These are phyloP conservation scores for Blastocystis sp. DNA, from an alignment of 352 stramenopile genomes.

Conservation along the genomic window DNA sequence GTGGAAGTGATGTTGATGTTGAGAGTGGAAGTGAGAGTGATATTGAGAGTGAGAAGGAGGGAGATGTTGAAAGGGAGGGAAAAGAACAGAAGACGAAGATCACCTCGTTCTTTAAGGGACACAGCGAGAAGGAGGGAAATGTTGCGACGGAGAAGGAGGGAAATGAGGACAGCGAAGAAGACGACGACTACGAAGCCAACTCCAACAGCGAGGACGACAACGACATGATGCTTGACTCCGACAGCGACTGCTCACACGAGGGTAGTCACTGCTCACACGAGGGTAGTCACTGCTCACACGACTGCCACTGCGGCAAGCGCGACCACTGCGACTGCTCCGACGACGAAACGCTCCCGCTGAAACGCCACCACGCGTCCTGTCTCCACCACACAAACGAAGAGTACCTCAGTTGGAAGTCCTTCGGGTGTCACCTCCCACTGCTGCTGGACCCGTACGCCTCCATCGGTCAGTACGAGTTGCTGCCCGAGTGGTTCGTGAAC, in stretches of 20 bases:
- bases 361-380: conserved; percentile 3
- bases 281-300: neutral
- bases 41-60: neutral
- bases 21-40: neutral
- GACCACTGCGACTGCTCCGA: neutral
- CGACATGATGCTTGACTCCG: neutral
- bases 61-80: conserved; percentile 10
- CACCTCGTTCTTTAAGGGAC: conserved; percentile 12
- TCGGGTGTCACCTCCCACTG: neutral
- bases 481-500: neutral
- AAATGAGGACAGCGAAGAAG: neutral
- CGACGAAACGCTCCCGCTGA: neutral
- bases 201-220: neutral
- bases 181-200: neutral
- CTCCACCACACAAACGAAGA: neutral
- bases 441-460: conserved; percentile 17
- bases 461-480: neutral
- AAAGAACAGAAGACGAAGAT: conserved; percentile 28
- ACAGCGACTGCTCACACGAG: neutral
- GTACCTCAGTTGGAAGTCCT: neutral
- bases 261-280: neutral
- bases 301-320: neutral
- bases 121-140: neutral
- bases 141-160: neutral
- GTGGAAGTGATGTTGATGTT: neutral